phyloP scores from a whole-genome alignment of 352 stramenopile genomes.

The Phytophthora sp. region DNA sequence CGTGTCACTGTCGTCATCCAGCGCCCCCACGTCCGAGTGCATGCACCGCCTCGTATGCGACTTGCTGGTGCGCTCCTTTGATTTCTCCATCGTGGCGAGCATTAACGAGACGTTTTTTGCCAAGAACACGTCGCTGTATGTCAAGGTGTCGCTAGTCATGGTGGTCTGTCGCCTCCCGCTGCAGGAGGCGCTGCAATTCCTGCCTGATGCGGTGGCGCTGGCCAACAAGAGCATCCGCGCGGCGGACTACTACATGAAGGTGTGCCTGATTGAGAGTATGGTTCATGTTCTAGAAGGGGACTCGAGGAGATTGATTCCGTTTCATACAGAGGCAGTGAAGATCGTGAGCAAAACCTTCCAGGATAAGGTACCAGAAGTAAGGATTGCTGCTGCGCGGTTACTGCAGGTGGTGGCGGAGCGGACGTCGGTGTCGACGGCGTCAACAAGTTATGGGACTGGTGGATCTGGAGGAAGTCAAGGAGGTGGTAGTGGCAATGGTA shows the following conservation, averaged over 20 bases:
- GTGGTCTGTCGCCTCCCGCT: conserved; percentile 61
- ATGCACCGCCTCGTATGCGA: conserved; percentile 76
- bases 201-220: conserved; percentile 72
- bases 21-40: conserved; percentile 64
- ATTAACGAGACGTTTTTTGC: conserved; percentile 61
- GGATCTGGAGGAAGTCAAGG: conserved; percentile 2
- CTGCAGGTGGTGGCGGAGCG: conserved; percentile 69
- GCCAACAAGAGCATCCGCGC: conserved; percentile 60
- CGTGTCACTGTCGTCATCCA: conserved; percentile 60
- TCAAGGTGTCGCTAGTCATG: conserved; percentile 75
- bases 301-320: conserved; percentile 42
- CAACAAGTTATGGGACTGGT: background rate
- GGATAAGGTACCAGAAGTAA: conserved; percentile 81
- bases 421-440: conserved; percentile 37
- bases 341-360: conserved; percentile 73
- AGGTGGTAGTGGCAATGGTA: conserved; percentile 31
- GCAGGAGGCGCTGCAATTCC: conserved; percentile 69
- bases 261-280: conserved; percentile 74
- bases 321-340: conserved; percentile 75
- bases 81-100: conserved; percentile 62
- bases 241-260: conserved; percentile 84
- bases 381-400: conserved; percentile 61
- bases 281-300: conserved; percentile 59
- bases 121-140: conserved; percentile 69
- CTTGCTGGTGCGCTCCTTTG: conserved; percentile 72